These are phyloP conservation scores for Podospora pseudopauciseta DNA, from an alignment of 495 filamentous ascomycete genomes.

Conservation along the genomic window DNA sequence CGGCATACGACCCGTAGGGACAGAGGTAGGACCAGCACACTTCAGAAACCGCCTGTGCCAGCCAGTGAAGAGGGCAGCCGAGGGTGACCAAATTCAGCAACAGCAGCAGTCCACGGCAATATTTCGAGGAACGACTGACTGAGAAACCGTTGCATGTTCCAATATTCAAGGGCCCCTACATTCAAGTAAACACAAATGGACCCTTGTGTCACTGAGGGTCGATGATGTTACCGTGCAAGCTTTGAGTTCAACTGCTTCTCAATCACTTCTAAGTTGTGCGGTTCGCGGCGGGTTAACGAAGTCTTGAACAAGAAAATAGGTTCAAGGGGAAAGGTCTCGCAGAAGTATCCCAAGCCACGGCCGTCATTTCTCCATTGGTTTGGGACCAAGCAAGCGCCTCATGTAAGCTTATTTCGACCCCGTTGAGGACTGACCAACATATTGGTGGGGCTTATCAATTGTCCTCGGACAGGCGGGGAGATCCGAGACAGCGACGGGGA, in stretches of 20 bases:
- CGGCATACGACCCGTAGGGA: background rate
- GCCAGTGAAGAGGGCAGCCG: background rate
- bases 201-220: background rate
- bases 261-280: no score
- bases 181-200: background rate
- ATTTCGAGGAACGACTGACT: background rate
- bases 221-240: background rate
- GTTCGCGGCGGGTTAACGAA: background rate
- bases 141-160: background rate
- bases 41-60: background rate
- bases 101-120: background rate
- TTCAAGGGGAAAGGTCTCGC: background rate
- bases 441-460: background rate
- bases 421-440: background rate
- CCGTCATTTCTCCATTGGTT: background rate
- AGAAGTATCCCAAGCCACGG: background rate
- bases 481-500: no score
- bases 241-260: background rate
- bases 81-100: background rate
- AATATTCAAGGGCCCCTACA: background rate
- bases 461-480: no score
- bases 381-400: background rate
- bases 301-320: background rate
- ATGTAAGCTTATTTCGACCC: background rate
- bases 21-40: background rate